phyloP scores from a whole-genome alignment of 164 flowering plant species.

The Piper longum region DNA sequence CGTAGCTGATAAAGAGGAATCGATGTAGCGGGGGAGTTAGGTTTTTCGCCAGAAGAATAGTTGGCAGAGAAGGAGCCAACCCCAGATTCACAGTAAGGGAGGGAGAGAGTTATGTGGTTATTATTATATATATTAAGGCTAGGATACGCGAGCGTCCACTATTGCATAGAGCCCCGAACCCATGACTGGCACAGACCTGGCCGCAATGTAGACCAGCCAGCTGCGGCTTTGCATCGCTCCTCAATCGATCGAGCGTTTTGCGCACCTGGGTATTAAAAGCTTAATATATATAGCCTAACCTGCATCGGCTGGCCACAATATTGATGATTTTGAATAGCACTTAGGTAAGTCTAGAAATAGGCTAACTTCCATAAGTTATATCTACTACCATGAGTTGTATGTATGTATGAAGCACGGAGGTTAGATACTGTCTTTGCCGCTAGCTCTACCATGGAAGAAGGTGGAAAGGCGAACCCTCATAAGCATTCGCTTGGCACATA shows the following conservation, averaged over 20 bases:
- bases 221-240: not conserved
- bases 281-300: no score
- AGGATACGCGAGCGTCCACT: not conserved
- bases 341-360: not conserved
- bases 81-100: not conserved
- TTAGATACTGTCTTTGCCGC: not conserved
- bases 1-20: no score
- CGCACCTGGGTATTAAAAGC: no score
- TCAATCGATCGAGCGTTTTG: no score
- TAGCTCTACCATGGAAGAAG: not conserved
- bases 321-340: not conserved
- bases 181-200: not conserved
- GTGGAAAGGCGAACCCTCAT: not conserved
- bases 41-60: no score
- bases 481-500: slow-evolving; percentile 4
- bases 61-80: not conserved
- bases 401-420: not conserved
- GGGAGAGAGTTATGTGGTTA: not conserved
- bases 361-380: not conserved
- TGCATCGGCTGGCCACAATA: no score
- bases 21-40: no score
- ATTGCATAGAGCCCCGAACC: not conserved
- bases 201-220: not conserved
- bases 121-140: not conserved
- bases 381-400: not conserved